A percentile compares a stretch with the other conserved stretches of the same genome.
Conservation (phyloP, 768 basidiomycete species). For the Phaeolepiota aurea region DNA sequence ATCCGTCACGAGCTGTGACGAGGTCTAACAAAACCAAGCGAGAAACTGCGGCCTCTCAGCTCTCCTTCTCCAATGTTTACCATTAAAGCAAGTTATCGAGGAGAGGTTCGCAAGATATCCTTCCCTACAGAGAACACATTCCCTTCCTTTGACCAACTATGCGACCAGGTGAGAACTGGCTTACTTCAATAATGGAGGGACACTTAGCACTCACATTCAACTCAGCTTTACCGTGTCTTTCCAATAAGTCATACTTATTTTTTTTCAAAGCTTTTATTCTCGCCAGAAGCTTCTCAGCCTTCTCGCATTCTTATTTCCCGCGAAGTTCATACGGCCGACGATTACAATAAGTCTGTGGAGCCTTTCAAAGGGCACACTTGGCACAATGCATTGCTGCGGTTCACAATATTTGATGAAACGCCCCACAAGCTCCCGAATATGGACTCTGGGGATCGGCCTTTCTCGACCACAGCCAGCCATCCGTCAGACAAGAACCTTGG, state of each 20-base stretch:
- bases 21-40: too few relatives aligned
- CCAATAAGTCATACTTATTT: conserved; percentile 51
- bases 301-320: conserved; percentile 53
- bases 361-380: conserved; percentile 44
- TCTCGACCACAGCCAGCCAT: background rate
- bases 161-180: conserved; percentile 56
- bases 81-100: conserved; percentile 70
- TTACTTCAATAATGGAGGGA: too few relatives aligned
- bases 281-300: conserved; percentile 44
- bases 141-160: conserved; percentile 55
- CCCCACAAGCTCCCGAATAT: conserved; percentile 25
- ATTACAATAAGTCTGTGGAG: conserved; percentile 44
- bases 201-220: background rate
- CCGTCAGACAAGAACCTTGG: too few relatives aligned
- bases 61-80: conserved; percentile 72
- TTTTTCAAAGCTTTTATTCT: conserved; percentile 64
- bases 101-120: conserved; percentile 60
- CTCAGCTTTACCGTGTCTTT: conserved; percentile 65
- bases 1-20: too few relatives aligned
- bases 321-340: conserved; percentile 48
- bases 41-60: too few relatives aligned
- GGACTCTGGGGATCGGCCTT: background rate
- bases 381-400: conserved; percentile 52
- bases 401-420: conserved; percentile 49
- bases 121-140: conserved; percentile 49